Evolutionary conservation across 805 yeast genomes (phyloP).

Genomic region (Saturnispora mendoncae): DNA sequence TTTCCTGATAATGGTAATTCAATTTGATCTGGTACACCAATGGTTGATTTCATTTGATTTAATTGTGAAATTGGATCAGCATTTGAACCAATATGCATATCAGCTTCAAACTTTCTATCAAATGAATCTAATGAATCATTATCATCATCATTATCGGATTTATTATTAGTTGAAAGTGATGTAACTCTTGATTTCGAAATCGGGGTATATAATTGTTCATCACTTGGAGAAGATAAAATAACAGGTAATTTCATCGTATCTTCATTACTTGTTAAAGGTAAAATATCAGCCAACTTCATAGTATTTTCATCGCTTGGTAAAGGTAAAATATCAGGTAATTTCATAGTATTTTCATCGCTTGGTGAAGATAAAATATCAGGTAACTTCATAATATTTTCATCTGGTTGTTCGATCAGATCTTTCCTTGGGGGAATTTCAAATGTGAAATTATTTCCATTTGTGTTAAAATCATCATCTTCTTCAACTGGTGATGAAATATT

Average conservation of each 20-base stretch:
- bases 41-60: constrained; percentile 1
- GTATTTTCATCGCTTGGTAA: not conserved
- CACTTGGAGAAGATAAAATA: too few species aligned
- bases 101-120: constrained; percentile 11
- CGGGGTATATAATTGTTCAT: constrained; percentile 3
- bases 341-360: not conserved
- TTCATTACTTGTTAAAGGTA: too few species aligned
- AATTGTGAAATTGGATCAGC: constrained; percentile 13
- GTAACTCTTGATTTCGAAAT: not conserved
- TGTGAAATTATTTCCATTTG: not conserved
- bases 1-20: constrained; percentile 2
- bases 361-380: not conserved
- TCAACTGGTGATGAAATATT: not conserved
- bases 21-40: not conserved
- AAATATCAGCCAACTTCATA: too few species aligned
- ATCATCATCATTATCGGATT: not conserved
- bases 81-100: not conserved
- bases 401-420: not conserved
- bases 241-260: too few species aligned
- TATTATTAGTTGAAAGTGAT: not conserved
- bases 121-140: constrained; percentile 13
- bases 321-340: constrained; percentile 1
- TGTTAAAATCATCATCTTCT: not conserved
- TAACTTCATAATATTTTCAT: not conserved
- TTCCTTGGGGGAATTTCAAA: not conserved